phyloP scores from a whole-genome alignment of 371 early-diverging fungal species.

The Mortierella polycephala region DNA sequence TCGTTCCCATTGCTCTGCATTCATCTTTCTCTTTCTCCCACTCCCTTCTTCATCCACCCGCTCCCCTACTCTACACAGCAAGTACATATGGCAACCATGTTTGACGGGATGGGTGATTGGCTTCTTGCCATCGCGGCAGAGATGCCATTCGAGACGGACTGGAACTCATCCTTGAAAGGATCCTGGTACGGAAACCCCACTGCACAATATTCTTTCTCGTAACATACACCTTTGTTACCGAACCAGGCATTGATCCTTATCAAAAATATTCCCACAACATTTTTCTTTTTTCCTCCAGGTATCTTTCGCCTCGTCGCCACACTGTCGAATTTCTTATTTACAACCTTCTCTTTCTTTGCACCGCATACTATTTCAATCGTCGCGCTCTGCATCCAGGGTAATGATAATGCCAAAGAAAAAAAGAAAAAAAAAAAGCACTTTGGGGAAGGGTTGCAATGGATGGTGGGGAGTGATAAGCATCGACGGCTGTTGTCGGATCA shows the following conservation, averaged over 20 bases:
- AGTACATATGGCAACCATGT: conserved; percentile 13
- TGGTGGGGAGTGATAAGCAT: no score
- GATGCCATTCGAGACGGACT: conserved; percentile 65
- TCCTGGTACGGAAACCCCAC: conserved; percentile 58
- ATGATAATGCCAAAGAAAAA: conserved; percentile 1
- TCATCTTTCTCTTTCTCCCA: no score
- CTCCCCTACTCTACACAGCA: not conserved
- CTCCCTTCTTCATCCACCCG: no score
- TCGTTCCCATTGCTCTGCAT: no score
- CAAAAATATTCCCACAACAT: not conserved
- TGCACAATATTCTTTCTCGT: not conserved
- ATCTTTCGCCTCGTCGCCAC: conserved; percentile 69
- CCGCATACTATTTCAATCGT: conserved; percentile 56
- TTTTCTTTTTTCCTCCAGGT: conserved; percentile 54
- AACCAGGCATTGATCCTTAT: not conserved
- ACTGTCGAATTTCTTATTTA: conserved; percentile 65
- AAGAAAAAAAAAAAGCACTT: not conserved
- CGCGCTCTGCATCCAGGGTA: conserved; percentile 59
- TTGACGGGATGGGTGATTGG: conserved; percentile 55
- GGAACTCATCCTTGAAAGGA: conserved; percentile 63
- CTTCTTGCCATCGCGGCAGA: conserved; percentile 60
- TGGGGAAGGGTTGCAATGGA: no score
- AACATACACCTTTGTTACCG: not conserved
- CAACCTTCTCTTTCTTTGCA: conserved; percentile 58
- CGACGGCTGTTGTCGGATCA: no score